Conservation (phyloP, 2,329 filamentous ascomycete genomes). For the Aspergillus chevalieri region DNA sequence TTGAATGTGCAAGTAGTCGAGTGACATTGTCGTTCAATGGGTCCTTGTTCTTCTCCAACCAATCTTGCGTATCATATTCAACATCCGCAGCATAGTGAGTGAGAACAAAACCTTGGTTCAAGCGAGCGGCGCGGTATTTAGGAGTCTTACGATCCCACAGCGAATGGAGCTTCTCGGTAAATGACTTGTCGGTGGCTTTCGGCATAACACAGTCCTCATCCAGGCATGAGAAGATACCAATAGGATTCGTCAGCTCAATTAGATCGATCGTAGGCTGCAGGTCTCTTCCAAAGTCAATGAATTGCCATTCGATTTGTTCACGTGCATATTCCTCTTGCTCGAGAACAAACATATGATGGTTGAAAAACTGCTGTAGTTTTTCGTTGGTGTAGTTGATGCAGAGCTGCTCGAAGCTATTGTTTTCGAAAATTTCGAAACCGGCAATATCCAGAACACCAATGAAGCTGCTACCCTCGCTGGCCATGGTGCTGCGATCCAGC, state of each 20-base stretch:
- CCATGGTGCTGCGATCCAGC: constrained; percentile 76
- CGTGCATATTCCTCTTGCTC: constrained; percentile 97
- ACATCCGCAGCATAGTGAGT: constrained; percentile 98
- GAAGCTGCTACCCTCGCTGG: constrained; percentile 83
- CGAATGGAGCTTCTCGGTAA: constrained; percentile 94
- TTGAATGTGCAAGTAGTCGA: constrained; percentile 73
- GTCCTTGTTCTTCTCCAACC: constrained; percentile 99
- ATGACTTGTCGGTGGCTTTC: constrained; percentile 92
- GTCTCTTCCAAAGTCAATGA: constrained; percentile 97
- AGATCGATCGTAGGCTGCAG: constrained; percentile 96
- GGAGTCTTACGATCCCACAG: constrained; percentile 93
- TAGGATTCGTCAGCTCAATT: constrained; percentile 92
- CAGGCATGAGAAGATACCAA: constrained; percentile 96
- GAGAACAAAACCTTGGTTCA: constrained; percentile 87
- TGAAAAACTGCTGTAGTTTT: constrained; percentile 98
- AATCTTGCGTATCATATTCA: constrained; percentile 89
- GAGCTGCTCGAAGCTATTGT: constrained; percentile 97
- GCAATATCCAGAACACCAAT: constrained; percentile 98
- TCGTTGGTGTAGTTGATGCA: constrained; percentile 99
- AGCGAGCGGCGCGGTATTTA: constrained; percentile 83
- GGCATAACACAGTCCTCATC: constrained; percentile 99
- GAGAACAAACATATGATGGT: constrained; percentile 99
- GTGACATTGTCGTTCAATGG: constrained; percentile 97
- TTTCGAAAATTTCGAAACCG: constrained; percentile 96
- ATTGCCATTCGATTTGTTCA: constrained; percentile 99